Evolutionary conservation across 2,329 filamentous ascomycete species (phyloP), one percentile per base, ranked within the genome.

Genomic region (Xylaria sp.): DNA sequence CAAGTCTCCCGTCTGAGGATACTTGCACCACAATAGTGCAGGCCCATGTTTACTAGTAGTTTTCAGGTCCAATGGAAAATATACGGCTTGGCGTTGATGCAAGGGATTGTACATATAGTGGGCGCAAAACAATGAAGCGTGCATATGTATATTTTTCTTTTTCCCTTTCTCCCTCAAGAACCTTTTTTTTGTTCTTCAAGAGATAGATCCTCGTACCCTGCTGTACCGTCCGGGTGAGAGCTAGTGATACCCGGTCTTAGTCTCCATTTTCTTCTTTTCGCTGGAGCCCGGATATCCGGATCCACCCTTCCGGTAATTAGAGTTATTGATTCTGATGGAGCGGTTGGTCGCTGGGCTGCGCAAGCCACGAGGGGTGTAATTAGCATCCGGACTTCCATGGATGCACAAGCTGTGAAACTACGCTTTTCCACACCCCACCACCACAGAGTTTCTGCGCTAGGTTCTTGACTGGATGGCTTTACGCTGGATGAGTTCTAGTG

Each of bases 71-170:
- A 33, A 23, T 48, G 23, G 25, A 43, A 36, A 28, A 48, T 28
- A 49, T 51, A 66, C 46, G 51, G 41, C 62, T 70, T 66, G 59
- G 68, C 65, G 13, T 58, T 67, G 41, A 68, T 68, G 68, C 66
- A 68, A 65, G 68, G 68, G 68, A 70, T 70, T 63, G 61, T 68
- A 70, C 68, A 66, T 65, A n/a, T 46, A 46, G 33, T 43, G 66
- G 36, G 49, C 49, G 46, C 20, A 36, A 28, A 20, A 28, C 43
- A 59, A 55, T 31, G 48, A 39, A 49, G 46, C 39, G 48, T 69
- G 67, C 52, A 62, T 58, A 59, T 58, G 58, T 49, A 61, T 61
- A 15, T 39, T 49, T 64, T 54, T n/a, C 18, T 59, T 58, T 58
- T 46, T n/a, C 28, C 23, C 25, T 43, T 13, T 18, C 33, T 57